Evolutionary conservation across 176 grass and related monocot species (phyloP).

Genomic region (Guadua angustifolia): DNA sequence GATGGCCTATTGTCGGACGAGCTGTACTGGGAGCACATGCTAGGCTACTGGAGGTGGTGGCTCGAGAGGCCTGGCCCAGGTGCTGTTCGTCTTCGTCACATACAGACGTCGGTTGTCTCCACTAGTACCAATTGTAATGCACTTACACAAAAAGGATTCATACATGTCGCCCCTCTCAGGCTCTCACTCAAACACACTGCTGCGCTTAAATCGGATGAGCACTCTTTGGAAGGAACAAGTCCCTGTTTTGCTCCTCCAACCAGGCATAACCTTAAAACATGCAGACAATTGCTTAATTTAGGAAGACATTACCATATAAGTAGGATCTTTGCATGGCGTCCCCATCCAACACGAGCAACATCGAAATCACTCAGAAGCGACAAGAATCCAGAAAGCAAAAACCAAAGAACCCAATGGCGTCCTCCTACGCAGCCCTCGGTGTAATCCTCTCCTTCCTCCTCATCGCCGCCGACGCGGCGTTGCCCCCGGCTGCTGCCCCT

Average conservation of each 20-base stretch:
- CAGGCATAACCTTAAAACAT: neutral
- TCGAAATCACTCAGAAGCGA: neutral
- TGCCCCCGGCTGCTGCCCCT: neutral
- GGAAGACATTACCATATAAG: slow-evolving; percentile 1
- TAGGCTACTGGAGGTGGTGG: too few relatives aligned
- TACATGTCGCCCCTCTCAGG: neutral
- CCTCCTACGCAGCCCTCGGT: slow-evolving; percentile 18
- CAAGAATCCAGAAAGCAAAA: neutral
- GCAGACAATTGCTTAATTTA: slow-evolving; percentile 40
- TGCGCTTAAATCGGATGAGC: slow-evolving; percentile 17
- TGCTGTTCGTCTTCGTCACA: too few relatives aligned
- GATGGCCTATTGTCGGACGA: too few relatives aligned
- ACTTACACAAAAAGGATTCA: neutral
- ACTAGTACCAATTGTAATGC: too few relatives aligned
- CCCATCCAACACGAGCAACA: slow-evolving; percentile 14
- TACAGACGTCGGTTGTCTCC: too few relatives aligned
- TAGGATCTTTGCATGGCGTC: slow-evolving; percentile 9
- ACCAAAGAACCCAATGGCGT: slow-evolving; percentile 23
- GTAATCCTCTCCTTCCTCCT: slow-evolving; percentile 54
- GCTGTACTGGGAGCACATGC: too few relatives aligned
- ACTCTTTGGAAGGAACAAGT: neutral
- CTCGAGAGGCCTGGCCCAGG: too few relatives aligned
- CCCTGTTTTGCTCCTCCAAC: neutral
- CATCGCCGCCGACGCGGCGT: neutral
- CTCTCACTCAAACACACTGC: too few relatives aligned